Evolutionary conservation across 1,139 yeast genomes (phyloP).

Genomic region (Lizanozyma gosingica): DNA sequence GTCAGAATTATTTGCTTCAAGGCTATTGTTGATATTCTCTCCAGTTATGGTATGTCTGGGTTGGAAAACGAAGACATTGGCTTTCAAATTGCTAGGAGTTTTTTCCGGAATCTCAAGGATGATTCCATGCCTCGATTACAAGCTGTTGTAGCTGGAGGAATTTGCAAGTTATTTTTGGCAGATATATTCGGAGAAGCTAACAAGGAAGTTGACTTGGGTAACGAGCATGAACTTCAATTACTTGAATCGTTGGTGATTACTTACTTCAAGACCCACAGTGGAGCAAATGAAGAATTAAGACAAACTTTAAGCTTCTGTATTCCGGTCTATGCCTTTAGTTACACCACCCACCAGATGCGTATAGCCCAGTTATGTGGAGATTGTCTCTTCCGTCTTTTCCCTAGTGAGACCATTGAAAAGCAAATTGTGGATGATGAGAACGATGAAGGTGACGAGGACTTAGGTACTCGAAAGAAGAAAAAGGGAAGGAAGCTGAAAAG

Average conservation of each 20-base stretch:
- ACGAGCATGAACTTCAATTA: constrained; percentile 30
- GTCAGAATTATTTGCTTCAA: constrained; percentile 56
- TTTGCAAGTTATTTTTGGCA: constrained; percentile 74
- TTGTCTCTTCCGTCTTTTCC: constrained; percentile 49
- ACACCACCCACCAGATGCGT: constrained; percentile 60
- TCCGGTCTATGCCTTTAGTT: constrained; percentile 85
- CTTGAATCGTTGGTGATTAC: constrained; percentile 64
- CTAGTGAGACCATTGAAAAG: constrained; percentile 26
- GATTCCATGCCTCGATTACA: constrained; percentile 58
- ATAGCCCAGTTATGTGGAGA: constrained; percentile 61
- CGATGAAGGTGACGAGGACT: constrained; percentile 18
- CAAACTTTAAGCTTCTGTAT: constrained; percentile 84
- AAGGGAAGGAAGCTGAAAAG: neutral
- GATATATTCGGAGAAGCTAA: constrained; percentile 67
- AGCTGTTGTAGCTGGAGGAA: constrained; percentile 77
- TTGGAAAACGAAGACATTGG: constrained; percentile 59
- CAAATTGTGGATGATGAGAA: constrained; percentile 20
- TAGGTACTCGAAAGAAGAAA: constrained; percentile 18
- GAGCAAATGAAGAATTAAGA: constrained; percentile 55
- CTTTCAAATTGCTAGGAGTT: constrained; percentile 56
- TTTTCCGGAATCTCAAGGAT: constrained; percentile 56
- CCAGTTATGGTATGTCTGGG: constrained; percentile 65
- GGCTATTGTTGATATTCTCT: constrained; percentile 68
- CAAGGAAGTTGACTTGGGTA: constrained; percentile 4
- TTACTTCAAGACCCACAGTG: constrained; percentile 64